phyloP scores from a whole-genome alignment of 1,284 basidiomycete genomes.

The Malassezia slooffiae region DNA sequence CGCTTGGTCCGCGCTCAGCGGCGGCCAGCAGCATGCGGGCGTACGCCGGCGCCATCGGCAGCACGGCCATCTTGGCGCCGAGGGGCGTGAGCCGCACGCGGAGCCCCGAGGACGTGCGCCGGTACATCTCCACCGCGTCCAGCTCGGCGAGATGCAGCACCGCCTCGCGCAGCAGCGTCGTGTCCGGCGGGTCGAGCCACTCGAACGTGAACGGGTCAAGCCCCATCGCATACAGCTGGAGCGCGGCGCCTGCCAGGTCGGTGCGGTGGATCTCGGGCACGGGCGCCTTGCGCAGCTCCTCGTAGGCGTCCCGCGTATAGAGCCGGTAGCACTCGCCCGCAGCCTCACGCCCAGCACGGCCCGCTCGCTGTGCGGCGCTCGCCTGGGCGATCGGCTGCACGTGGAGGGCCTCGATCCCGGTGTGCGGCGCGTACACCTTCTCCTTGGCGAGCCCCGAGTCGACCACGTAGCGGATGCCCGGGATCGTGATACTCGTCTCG shows the following conservation, averaged over 20 bases:
- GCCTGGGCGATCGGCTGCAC: slow-evolving; percentile 34
- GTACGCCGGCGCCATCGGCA: slow-evolving; percentile 36
- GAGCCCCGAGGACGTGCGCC: background rate
- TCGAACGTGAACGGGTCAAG: slow-evolving; percentile 39
- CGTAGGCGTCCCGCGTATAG: slow-evolving; percentile 29
- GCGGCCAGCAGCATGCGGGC: slow-evolving; percentile 37
- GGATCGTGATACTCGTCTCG: slow-evolving; percentile 96
- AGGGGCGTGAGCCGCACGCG: slow-evolving; percentile 24
- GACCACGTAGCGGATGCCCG: slow-evolving; percentile 86
- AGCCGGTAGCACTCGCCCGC: slow-evolving; percentile 40
- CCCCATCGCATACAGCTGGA: slow-evolving; percentile 36
- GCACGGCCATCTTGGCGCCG: slow-evolving; percentile 31
- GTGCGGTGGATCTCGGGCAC: slow-evolving; percentile 37
- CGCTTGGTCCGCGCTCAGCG: slow-evolving; percentile 21
- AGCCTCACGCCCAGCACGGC: slow-evolving; percentile 38
- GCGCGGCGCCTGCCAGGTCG: slow-evolving; percentile 27
- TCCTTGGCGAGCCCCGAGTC: slow-evolving; percentile 79
- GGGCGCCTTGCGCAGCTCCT: slow-evolving; percentile 16
- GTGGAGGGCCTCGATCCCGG: slow-evolving; percentile 33
- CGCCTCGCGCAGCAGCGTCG: slow-evolving; percentile 22
- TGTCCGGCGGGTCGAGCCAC: slow-evolving; percentile 37
- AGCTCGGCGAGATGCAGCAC: slow-evolving; percentile 34
- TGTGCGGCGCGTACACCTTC: slow-evolving; percentile 57
- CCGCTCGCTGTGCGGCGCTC: slow-evolving; percentile 34
- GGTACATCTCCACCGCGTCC: slow-evolving; percentile 26